Conservation (phyloP, 345 rosid genomes). For the Eucalyptus curtisii region DNA sequence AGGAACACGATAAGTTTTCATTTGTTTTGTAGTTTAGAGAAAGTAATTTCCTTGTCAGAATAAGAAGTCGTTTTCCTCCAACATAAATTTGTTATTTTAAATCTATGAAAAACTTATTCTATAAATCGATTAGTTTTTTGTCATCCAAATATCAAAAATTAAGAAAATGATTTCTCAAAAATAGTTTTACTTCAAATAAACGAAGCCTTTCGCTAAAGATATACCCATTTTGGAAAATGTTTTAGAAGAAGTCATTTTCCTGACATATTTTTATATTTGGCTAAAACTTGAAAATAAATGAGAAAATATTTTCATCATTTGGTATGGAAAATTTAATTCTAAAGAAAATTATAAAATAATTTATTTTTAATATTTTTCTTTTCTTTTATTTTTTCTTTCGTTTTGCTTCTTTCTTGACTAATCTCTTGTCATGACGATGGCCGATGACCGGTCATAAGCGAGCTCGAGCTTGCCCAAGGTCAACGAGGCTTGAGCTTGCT, state of each 20-base stretch:
- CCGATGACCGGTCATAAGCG: fast-evolving
- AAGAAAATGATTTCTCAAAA: neutral
- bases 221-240: neutral
- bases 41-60: neutral
- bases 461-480: neutral
- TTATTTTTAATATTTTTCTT: no score
- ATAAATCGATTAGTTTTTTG: neutral
- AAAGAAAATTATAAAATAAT: no score
- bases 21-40: neutral
- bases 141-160: neutral
- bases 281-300: neutral
- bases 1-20: neutral
- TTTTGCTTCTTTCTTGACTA: neutral
- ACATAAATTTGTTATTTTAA: neutral
- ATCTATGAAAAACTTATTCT: neutral
- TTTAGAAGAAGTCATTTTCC: neutral
- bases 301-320: neutral
- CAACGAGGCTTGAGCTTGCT: neutral
- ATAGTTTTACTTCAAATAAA: neutral
- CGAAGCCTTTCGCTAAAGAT: fast-evolving
- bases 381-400: no score
- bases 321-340: no score
- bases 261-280: no score
- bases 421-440: neutral
- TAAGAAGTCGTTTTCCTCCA: neutral